Evolutionary conservation across 768 basidiomycete genomes (phyloP).

Genomic region (Neoboletus subvelutipes): DNA sequence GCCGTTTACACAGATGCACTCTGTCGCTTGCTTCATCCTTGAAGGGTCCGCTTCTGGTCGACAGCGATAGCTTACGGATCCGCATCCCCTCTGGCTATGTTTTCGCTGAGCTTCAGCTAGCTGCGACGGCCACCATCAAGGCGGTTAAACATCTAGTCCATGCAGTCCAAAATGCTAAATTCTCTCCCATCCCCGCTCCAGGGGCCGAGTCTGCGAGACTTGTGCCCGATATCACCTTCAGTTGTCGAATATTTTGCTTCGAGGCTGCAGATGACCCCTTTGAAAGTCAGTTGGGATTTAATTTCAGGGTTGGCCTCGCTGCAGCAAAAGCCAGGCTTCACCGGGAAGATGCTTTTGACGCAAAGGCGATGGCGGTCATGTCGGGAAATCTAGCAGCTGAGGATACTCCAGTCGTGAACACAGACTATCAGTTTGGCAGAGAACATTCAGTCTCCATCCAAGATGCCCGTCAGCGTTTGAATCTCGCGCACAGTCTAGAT

Average conservation of each 20-base stretch:
- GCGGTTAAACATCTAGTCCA: slow-evolving; percentile 64
- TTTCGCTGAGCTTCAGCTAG: slow-evolving; percentile 73
- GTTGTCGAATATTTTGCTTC: slow-evolving; percentile 58
- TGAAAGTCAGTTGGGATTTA: slow-evolving; percentile 72
- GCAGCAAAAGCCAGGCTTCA: slow-evolving; percentile 70
- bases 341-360: slow-evolving; percentile 77
- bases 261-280: slow-evolving; percentile 86
- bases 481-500: slow-evolving; percentile 66
- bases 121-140: slow-evolving; percentile 68
- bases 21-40: slow-evolving; percentile 34
- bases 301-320: slow-evolving; percentile 68
- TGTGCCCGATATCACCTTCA: slow-evolving; percentile 61
- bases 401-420: slow-evolving; percentile 38
- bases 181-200: slow-evolving; percentile 58
- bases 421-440: slow-evolving; percentile 62
- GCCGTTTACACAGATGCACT: slow-evolving; percentile 55
- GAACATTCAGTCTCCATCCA: slow-evolving; percentile 65
- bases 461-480: slow-evolving; percentile 70
- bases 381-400: slow-evolving; percentile 27
- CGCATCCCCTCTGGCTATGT: slow-evolving; percentile 79
- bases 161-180: slow-evolving; percentile 53
- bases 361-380: slow-evolving; percentile 70
- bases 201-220: slow-evolving; percentile 69
- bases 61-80: slow-evolving; percentile 66
- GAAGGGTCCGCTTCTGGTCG: slow-evolving; percentile 45